Evolutionary conservation across 768 basidiomycete species (phyloP), one percentile per base, ranked within the genome.

Genomic region (Pisolithus orientalis): DNA sequence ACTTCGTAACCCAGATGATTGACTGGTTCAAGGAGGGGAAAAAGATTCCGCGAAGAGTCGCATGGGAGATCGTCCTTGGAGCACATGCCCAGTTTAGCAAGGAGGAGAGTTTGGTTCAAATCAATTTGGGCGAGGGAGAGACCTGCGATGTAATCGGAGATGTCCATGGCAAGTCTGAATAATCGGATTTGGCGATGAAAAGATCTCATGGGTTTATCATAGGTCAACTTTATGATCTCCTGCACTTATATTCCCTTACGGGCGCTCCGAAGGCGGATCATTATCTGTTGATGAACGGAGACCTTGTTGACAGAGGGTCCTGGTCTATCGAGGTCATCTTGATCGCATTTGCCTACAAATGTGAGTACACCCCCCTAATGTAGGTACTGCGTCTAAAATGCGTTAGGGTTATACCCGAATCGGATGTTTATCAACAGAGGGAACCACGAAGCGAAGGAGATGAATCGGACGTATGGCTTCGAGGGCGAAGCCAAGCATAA

Each of bases 401-500:
- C n/a, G 28, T 55, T 59, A 92, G 91, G 94, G 94, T 72, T 97
- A 51, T 93, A 90, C 70, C 95, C 95, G 4, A 81, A 81, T 52
- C 81, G 75, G 53, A 90, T 97, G 77, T 95, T 80, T 68, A 82
- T 99, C 65, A 98, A 99, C 67, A 82, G 95, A 57, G 95, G 95
- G 16, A 98, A 97, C 71, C 95, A 98, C 63, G 93, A 95, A 71
- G 85, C 92, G 54, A 90, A 90, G 66, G 94, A 97, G 44, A 98
- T 99, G 96, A 99, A 99, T 70, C 75, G 86, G 46, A 81, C 85
- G 21, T 94, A 95, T 67, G 93, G 93, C 1, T 94, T 94, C 62
- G 92, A 95, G 68, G 94, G 94, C 39, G 96, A 99, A 73, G 88
- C 84, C 29, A 95, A 95, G 64, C 88, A 95, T 63, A 98, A 99